A percentile compares a stretch with the other conserved stretches of the same genome.
Evolutionary conservation across 768 basidiomycete genomes (phyloP).

Genomic region (Russula brevipes): DNA sequence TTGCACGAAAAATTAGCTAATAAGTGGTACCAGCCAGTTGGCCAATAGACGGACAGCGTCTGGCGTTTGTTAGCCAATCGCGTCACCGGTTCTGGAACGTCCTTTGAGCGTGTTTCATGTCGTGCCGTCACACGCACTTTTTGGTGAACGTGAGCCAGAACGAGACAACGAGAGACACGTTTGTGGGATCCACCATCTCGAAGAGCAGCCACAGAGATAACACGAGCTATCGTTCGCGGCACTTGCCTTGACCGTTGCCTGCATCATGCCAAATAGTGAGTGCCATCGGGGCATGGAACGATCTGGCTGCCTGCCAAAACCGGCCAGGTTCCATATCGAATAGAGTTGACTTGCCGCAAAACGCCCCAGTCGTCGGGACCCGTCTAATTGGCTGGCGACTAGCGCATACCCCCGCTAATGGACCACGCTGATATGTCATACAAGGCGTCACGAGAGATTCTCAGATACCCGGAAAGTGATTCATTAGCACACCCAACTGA

Average conservation of each 20-base stretch:
- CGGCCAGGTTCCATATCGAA: conserved; percentile 19
- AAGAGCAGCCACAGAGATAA: conserved; percentile 1
- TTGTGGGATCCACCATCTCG: conserved; percentile 7
- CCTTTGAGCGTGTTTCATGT: conserved; percentile 14
- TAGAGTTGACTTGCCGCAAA: conserved; percentile 25
- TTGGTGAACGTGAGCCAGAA: background rate
- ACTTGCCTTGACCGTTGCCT: conserved; percentile 13
- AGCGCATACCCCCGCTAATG: conserved; percentile 10
- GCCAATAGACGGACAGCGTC: conserved; percentile 17
- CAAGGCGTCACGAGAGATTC: conserved; percentile 17
- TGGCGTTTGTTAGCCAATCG: conserved; percentile 1
- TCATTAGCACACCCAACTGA: conserved; percentile 20
- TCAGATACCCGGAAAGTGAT: conserved; percentile 14
- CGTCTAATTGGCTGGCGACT: conserved; percentile 5
- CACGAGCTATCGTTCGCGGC: conserved; percentile 21
- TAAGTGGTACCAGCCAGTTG: background rate
- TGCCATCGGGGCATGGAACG: conserved; percentile 21
- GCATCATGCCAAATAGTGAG: conserved; percentile 23
- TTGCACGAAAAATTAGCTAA: conserved; percentile 17
- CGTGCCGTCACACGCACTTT: conserved; percentile 12
- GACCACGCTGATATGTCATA: conserved; percentile 20
- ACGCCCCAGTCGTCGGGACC: conserved; percentile 2
- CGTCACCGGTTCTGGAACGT: conserved; percentile 3
- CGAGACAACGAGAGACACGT: background rate
- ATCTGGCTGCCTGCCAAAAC: conserved; percentile 16